Evolutionary conservation across 2,329 filamentous ascomycete species (phyloP), one percentile per base, ranked within the genome.

Genomic region (Pseudomassariella vexata): DNA sequence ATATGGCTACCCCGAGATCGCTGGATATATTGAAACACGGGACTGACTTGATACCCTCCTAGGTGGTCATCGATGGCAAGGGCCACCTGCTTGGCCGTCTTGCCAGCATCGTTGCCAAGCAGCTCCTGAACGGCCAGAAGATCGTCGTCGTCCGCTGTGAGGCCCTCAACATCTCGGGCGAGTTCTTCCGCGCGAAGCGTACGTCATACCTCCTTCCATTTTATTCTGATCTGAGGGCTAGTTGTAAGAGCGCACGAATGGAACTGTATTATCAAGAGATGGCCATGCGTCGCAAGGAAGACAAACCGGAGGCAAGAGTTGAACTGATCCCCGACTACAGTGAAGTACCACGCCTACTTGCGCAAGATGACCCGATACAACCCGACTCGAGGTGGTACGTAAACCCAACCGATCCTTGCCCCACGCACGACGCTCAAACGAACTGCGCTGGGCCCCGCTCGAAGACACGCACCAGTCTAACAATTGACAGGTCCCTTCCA

Each of bases 171-270:
- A 98, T 98, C 80, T 98, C 92, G 55, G 92, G 92, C 75, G 92
- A 96, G 79, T 98, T 98, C 86, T 98, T 98, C 85, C 88, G 92
- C 70, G 82, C 90, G 56, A 98, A 98, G 85, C 85, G 92, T 98
- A 95, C 71, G 90, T 95, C 60, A 47, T 46, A 48, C 43, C 45
- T 42, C 24, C 20, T 28, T 31, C 30, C 34, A 19, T 19, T n/a
- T 25, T 23, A 23, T 8, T 9, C 21, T n/a, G n/a, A 23, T 23
- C 9, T 23, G 21, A n/a, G n/a, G n/a, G 21, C 21, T 9, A 23
- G 21, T 23, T n/a, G n/a, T n/a, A n/a, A n/a, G n/a, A n/a, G n/a
- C n/a, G n/a, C n/a, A n/a, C n/a, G n/a, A n/a, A n/a, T n/a, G n/a
- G n/a, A n/a, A n/a, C n/a, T n/a, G n/a, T n/a, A n/a, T n/a, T n/a